Conservation (phyloP, 1,284 basidiomycete species). For the Chiua sp. region DNA sequence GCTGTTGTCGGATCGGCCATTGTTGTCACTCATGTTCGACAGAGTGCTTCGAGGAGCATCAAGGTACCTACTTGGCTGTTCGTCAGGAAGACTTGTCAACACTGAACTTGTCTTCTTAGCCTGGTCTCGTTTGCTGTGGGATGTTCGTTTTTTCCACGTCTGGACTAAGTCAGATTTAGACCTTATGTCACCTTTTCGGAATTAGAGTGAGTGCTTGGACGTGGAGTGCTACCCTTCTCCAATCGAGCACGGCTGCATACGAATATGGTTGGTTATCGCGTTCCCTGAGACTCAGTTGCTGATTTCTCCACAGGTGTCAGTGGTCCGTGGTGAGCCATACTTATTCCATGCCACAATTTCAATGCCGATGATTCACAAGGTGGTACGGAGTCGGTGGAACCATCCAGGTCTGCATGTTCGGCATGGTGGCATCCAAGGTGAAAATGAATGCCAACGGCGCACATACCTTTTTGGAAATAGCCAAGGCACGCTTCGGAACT, state of each 20-base stretch:
- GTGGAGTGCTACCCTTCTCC: constrained; percentile 63
- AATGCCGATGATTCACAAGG: constrained; percentile 33
- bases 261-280: constrained; percentile 45
- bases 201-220: constrained; percentile 65
- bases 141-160: constrained; percentile 43
- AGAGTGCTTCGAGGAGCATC: constrained; percentile 53
- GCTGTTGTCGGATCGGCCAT: neutral
- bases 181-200: constrained; percentile 7
- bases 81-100: neutral
- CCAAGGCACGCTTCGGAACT: constrained; percentile 67
- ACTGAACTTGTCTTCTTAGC: constrained; percentile 43
- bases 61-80: constrained; percentile 37
- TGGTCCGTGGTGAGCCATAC: constrained; percentile 47
- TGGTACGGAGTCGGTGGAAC: constrained; percentile 59
- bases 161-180: neutral
- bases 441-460: constrained; percentile 65
- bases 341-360: neutral
- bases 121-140: constrained; percentile 69
- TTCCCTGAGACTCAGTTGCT: constrained; percentile 6
- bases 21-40: constrained; percentile 2
- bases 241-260: constrained; percentile 61
- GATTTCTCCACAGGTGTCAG: constrained; percentile 42
- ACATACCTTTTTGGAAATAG: constrained; percentile 64
- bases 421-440: constrained; percentile 60
- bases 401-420: constrained; percentile 64